phyloP scores from a whole-genome alignment of 805 yeast genomes.

The Kazachstania viticola region DNA sequence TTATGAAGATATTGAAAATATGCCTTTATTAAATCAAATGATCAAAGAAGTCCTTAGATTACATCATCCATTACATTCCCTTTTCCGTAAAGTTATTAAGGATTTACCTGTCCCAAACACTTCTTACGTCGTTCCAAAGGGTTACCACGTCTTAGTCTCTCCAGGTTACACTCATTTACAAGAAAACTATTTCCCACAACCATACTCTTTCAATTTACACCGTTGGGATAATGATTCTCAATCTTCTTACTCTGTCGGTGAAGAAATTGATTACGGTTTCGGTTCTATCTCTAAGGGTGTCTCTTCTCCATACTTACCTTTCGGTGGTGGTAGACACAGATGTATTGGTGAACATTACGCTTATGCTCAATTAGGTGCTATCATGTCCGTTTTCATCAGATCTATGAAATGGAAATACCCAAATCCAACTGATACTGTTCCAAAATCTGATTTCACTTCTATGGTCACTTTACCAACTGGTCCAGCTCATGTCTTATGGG shows the following conservation, averaged over 20 bases:
- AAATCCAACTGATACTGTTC: slow-evolving; percentile 38
- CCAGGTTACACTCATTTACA: slow-evolving; percentile 85
- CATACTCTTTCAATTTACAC: slow-evolving; percentile 65
- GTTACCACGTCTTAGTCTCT: slow-evolving; percentile 81
- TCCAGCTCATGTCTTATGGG: slow-evolving; percentile 66
- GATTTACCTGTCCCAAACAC: slow-evolving; percentile 74
- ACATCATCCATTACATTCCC: slow-evolving; percentile 94
- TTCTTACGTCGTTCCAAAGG: slow-evolving; percentile 70
- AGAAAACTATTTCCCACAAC: slow-evolving; percentile 69
- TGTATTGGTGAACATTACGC: slow-evolving; percentile 99
- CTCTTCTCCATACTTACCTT: slow-evolving; percentile 88
- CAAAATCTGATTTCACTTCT: slow-evolving; percentile 66
- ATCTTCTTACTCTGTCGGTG: slow-evolving; percentile 24
- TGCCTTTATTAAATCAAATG: slow-evolving; percentile 72
- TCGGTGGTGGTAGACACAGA: slow-evolving; percentile 99
- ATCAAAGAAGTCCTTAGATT: slow-evolving; percentile 90
- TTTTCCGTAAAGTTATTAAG: slow-evolving; percentile 80
- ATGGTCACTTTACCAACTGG: slow-evolving; percentile 87
- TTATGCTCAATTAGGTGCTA: slow-evolving; percentile 79
- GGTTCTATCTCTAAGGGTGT: slow-evolving; percentile 96
- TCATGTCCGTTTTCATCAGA: slow-evolving; percentile 63
- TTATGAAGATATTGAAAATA: slow-evolving; percentile 70
- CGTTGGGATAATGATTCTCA: slow-evolving; percentile 59
- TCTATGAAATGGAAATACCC: slow-evolving; percentile 67
- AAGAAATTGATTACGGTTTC: slow-evolving; percentile 80